A percentile compares a stretch with the other conserved stretches of the same genome.
Conservation (phyloP, 345 rosid species). For the Draba incana region DNA sequence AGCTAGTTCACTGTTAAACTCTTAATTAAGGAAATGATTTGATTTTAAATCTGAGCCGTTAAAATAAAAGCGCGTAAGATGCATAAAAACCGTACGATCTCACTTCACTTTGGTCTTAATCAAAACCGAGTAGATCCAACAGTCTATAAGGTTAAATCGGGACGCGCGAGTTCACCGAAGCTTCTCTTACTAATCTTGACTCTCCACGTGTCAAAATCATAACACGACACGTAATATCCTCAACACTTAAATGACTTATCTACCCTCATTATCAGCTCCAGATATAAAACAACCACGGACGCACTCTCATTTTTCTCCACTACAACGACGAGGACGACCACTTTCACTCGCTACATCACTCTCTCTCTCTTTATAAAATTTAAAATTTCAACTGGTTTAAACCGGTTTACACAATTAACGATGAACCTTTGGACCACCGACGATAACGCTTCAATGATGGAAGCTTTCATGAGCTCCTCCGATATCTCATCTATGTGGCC, state of each 20-base stretch:
- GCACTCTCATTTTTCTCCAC: conserved; percentile 24
- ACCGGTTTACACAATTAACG: conserved; percentile 47
- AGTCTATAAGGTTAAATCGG: conserved; percentile 14
- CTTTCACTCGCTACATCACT: conserved; percentile 1
- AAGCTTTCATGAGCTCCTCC: conserved; percentile 84
- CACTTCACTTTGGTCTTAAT: conserved; percentile 16
- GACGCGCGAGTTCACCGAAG: conserved; percentile 33
- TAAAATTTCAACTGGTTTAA: neutral
- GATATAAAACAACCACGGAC: conserved; percentile 33
- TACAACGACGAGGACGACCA: conserved; percentile 3
- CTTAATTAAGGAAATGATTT: neutral
- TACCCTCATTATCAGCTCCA: conserved; percentile 16
- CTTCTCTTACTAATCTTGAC: conserved; percentile 2
- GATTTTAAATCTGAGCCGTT: conserved; percentile 2
- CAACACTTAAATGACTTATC: neutral
- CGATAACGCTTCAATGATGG: conserved; percentile 94
- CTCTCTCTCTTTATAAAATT: neutral
- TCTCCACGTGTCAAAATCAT: neutral
- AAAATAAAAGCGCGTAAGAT: neutral
- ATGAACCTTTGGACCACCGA: conserved; percentile 89
- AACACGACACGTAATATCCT: neutral
- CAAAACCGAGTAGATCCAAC: conserved; percentile 33
- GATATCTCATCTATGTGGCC: conserved; percentile 80
- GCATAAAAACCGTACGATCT: conserved; percentile 22
- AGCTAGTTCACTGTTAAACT: conserved; percentile 26